Percentiles rank a stretch among this genome's conserved stretches.
Evolutionary conservation across 345 rosid genomes (phyloP).

Genomic region (Aegle marmelos): DNA sequence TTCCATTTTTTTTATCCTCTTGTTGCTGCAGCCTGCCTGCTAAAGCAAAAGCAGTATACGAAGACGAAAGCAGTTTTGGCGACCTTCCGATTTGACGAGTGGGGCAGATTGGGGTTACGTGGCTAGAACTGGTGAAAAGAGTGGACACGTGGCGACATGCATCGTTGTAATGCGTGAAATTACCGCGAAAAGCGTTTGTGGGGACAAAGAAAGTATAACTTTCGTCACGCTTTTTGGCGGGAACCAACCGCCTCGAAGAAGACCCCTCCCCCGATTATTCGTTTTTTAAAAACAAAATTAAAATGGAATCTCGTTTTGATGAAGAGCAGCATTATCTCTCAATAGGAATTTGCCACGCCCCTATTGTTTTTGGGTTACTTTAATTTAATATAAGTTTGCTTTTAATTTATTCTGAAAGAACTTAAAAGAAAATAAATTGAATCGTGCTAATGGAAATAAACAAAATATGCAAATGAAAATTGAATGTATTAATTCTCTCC

Average conservation of each 20-base stretch:
- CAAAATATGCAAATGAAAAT: too few relatives aligned
- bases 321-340: too few relatives aligned
- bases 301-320: not conserved
- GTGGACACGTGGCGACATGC: constrained; percentile 19
- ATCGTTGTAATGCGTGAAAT: not conserved
- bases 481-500: too few relatives aligned
- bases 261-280: not conserved
- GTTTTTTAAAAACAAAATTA: not conserved
- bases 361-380: too few relatives aligned
- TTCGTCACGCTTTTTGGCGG: constrained; percentile 13
- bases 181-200: not conserved
- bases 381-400: too few relatives aligned
- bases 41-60: not conserved
- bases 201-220: not conserved
- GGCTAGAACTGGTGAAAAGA: constrained; percentile 14
- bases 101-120: constrained; percentile 1
- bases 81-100: not conserved
- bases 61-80: not conserved
- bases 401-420: too few relatives aligned
- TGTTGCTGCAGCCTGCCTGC: not conserved
- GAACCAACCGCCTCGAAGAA: not conserved
- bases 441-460: too few relatives aligned
- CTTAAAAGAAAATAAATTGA: too few relatives aligned
- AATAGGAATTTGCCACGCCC: too few relatives aligned
- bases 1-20: not conserved